Evolutionary conservation across 1,284 basidiomycete genomes (phyloP).

Genomic region (Tilletia indica): DNA sequence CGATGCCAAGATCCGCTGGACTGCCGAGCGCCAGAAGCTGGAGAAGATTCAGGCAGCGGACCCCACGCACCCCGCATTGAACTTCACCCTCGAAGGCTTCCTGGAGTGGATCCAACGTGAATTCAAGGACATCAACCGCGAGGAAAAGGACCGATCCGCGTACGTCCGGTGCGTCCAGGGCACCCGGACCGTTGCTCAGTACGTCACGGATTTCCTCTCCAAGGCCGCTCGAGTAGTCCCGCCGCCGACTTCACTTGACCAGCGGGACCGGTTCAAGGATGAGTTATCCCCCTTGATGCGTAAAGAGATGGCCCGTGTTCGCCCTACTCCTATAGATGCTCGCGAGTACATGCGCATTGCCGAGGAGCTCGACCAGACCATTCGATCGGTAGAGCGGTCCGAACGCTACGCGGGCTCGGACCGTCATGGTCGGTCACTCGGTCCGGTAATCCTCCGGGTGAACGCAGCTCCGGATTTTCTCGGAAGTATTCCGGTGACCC

Average conservation of each 20-base stretch:
- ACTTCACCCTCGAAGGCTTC: not conserved
- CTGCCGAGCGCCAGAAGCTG: not conserved
- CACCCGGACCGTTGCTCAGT: not conserved
- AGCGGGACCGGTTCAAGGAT: constrained; percentile 10
- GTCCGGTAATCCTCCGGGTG: not conserved
- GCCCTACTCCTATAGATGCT: not conserved
- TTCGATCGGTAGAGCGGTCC: not conserved
- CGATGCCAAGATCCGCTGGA: not conserved
- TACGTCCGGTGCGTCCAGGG: not conserved
- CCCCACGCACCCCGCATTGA: not conserved
- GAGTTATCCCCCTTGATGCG: not conserved
- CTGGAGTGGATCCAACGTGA: not conserved
- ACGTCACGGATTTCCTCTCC: not conserved
- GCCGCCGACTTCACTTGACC: not conserved
- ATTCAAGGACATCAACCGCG: not conserved
- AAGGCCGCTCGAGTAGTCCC: not conserved
- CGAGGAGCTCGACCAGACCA: not conserved
- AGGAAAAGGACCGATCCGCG: not conserved
- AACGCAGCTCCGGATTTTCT: no score
- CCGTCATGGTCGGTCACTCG: not conserved
- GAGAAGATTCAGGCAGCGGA: not conserved
- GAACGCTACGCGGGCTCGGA: no score
- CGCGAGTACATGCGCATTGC: not conserved
- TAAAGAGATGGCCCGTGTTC: not conserved
- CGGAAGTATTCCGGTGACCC: not conserved